These are phyloP conservation scores for Gigaspora rosea DNA, from an alignment of 192 early-diverging fungal species.

Conservation along the genomic window DNA sequence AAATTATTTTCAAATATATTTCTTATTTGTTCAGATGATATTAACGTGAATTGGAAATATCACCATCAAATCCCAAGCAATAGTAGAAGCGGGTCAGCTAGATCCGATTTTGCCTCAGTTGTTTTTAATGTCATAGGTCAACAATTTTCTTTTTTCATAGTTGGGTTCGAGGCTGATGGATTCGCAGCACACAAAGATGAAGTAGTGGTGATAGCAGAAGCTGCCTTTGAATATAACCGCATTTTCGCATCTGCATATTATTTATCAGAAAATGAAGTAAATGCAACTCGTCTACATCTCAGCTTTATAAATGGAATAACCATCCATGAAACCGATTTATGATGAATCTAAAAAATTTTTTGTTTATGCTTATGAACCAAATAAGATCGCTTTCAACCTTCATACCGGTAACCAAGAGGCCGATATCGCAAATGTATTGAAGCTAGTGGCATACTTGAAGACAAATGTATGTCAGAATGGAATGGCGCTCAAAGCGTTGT, in stretches of 20 bases:
- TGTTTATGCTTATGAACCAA: conserved; percentile 23
- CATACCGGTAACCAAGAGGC: conserved; percentile 34
- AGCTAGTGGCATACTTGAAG: conserved; percentile 30
- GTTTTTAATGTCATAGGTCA: conserved; percentile 4
- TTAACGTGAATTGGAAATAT: conserved; percentile 5
- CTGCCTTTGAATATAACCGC: conserved; percentile 30
- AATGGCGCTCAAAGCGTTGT: conserved; percentile 27
- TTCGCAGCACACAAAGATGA: conserved; percentile 20
- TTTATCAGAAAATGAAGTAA: conserved; percentile 31
- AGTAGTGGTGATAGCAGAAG: conserved; percentile 27
- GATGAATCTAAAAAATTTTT: conserved; percentile 28
- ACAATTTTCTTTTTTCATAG: conserved; percentile 24
- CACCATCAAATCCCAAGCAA: conserved; percentile 1
- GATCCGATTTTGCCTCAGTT: conserved; percentile 22
- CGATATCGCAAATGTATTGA: conserved; percentile 29
- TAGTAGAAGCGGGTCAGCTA: neutral
- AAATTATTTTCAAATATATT: no score
- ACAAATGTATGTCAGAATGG: conserved; percentile 30
- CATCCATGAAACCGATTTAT: conserved; percentile 29
- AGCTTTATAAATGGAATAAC: conserved; percentile 22
- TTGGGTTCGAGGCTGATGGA: conserved; percentile 10
- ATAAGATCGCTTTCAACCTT: conserved; percentile 28
- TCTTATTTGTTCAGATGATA: conserved; percentile 7
- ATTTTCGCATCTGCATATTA: conserved; percentile 26
- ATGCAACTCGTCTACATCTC: conserved; percentile 18